Evolutionary conservation across 2,329 filamentous ascomycete species (phyloP).

Genomic region (Metarhizium guizhouense): DNA sequence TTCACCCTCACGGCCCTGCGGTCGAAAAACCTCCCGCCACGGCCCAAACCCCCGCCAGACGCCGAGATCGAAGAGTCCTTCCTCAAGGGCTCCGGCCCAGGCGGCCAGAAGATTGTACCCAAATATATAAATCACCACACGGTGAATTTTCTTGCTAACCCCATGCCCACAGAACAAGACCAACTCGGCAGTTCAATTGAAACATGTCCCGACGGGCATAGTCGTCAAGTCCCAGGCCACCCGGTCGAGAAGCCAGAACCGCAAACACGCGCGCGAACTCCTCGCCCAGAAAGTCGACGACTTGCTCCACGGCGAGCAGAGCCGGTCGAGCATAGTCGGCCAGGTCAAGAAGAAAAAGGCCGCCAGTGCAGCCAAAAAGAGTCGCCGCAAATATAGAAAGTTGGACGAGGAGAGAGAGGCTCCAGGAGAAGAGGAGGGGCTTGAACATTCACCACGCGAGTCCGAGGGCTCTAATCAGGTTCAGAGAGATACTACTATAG

Average conservation of each 20-base stretch:
- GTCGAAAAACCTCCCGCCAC: constrained; percentile 57
- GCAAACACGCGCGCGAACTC: constrained; percentile 71
- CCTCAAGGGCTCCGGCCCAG: constrained; percentile 84
- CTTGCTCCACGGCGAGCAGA: constrained; percentile 60
- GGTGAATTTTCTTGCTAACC: not conserved
- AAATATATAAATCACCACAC: too few species aligned
- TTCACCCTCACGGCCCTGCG: constrained; percentile 23
- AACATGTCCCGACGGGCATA: constrained; percentile 80
- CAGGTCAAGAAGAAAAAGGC: constrained; percentile 58
- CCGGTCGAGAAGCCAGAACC: constrained; percentile 76
- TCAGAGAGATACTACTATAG: not conserved
- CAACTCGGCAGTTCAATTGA: constrained; percentile 85
- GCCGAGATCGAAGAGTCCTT: constrained; percentile 76
- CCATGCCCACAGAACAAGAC: constrained; percentile 70
- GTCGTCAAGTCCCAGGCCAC: constrained; percentile 94
- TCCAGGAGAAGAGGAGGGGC: not conserved
- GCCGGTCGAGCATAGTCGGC: constrained; percentile 55
- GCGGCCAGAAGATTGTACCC: constrained; percentile 85
- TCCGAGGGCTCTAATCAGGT: not conserved
- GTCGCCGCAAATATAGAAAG: constrained; percentile 65
- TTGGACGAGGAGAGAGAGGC: constrained; percentile 41
- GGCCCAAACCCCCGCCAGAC: constrained; percentile 64
- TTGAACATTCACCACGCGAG: not conserved
- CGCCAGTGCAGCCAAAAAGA: constrained; percentile 74
- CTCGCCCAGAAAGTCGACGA: constrained; percentile 70